Conservation (phyloP, 2,329 filamentous ascomycete species). For the Sphaerulina vaccinii region DNA sequence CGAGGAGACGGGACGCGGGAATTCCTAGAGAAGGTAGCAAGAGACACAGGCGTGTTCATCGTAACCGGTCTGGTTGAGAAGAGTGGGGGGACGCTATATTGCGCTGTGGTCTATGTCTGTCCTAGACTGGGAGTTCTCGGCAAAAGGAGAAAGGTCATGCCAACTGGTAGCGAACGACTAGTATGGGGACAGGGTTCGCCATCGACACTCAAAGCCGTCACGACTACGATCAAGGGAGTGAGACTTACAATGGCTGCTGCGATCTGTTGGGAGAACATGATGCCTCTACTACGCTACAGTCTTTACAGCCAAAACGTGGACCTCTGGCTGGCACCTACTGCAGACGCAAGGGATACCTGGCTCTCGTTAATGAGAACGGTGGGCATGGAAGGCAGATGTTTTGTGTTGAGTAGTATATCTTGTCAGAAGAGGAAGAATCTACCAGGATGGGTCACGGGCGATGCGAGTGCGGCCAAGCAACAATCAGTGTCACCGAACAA, state of each 20-base stretch:
- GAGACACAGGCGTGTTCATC: constrained; percentile 76
- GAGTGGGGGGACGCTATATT: constrained; percentile 80
- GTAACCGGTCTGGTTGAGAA: constrained; percentile 78
- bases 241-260: constrained; percentile 78
- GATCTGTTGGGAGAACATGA: constrained; percentile 97
- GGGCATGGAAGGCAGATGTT: constrained; percentile 76
- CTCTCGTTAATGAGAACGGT: constrained; percentile 76
- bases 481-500: background rate
- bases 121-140: constrained; percentile 70
- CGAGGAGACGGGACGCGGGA: constrained; percentile 77
- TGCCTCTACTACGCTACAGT: constrained; percentile 80
- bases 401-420: constrained; percentile 84
- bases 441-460: constrained; percentile 55
- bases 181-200: constrained; percentile 87
- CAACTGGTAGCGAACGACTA: constrained; percentile 78
- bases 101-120: constrained; percentile 77
- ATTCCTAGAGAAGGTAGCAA: constrained; percentile 71
- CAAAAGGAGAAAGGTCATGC: constrained; percentile 90
- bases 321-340: constrained; percentile 85
- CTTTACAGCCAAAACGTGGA: constrained; percentile 91
- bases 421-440: constrained; percentile 63
- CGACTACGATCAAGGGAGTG: constrained; percentile 74
- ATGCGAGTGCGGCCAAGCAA: background rate
- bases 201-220: constrained; percentile 74
- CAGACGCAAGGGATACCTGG: constrained; percentile 83